Evolutionary conservation across 257 asterid species (phyloP).

Genomic region (Ophiorrhiza pumila): DNA sequence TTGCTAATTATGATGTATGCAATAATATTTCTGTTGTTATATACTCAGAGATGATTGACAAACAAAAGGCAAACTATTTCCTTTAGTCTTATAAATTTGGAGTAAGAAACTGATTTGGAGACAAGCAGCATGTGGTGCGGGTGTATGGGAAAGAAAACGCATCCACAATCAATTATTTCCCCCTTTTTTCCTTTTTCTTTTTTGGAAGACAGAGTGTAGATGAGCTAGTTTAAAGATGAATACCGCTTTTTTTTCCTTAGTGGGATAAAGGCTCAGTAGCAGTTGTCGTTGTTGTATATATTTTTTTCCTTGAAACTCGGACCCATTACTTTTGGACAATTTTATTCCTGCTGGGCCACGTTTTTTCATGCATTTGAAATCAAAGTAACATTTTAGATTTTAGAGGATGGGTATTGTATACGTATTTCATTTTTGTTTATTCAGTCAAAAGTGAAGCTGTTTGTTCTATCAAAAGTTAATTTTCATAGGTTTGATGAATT

Average conservation of each 20-base stretch:
- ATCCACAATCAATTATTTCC: not conserved
- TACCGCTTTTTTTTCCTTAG: too few relatives aligned
- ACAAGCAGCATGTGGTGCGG: not conserved
- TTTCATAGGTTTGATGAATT: not conserved
- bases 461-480: not conserved
- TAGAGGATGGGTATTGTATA: not conserved
- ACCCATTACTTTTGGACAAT: not conserved
- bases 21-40: not conserved
- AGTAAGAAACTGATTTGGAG: constrained; percentile 3
- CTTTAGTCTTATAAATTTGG: not conserved
- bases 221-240: not conserved
- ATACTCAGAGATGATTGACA: not conserved
- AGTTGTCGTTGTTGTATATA: too few relatives aligned
- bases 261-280: too few relatives aligned
- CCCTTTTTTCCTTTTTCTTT: not conserved
- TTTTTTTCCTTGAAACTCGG: not conserved
- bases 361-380: not conserved
- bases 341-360: not conserved
- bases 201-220: not conserved
- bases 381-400: not conserved
- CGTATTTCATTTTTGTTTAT: not conserved
- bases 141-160: not conserved
- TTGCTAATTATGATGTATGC: not conserved
- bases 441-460: not conserved
- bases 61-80: not conserved